These are phyloP conservation scores for Seiridium unicorne DNA, from an alignment of 2,329 filamentous ascomycete genomes.

Conservation along the genomic window DNA sequence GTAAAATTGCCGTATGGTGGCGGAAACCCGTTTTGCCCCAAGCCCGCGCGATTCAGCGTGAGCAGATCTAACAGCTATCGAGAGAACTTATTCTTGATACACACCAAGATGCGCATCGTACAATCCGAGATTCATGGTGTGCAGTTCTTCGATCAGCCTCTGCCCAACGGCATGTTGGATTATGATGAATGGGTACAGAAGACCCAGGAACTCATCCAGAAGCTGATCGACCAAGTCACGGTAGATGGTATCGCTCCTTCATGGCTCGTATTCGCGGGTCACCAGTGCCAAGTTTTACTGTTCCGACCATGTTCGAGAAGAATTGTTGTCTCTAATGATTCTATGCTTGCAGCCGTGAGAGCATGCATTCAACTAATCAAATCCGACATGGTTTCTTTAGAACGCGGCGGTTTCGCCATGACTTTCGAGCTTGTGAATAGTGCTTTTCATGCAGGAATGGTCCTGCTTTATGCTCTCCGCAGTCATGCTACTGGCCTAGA, in stretches of 20 bases:
- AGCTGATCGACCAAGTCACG: not conserved
- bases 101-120: not conserved
- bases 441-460: conserved; percentile 1
- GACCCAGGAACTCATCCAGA: conserved; percentile 1
- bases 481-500: not conserved
- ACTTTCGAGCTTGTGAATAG: conserved; percentile 1
- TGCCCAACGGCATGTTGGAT: not conserved
- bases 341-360: not conserved
- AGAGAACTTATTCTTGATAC: not conserved
- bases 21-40: not conserved
- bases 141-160: conserved; percentile 1
- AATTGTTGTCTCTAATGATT: not conserved
- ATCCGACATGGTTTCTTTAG: not conserved
- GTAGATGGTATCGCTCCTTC: not conserved
- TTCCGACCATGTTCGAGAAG: conserved; percentile 1
- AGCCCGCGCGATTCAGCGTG: not conserved
- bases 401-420: not conserved
- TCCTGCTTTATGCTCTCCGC: not conserved
- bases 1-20: not conserved
- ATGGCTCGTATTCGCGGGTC: not conserved
- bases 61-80: not conserved
- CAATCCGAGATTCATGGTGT: conserved; percentile 2
- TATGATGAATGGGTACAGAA: not conserved
- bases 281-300: conserved; percentile 1
- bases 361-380: not conserved